Evolutionary conservation across 2,329 filamentous ascomycete genomes (phyloP), one percentile per base, ranked within the genome.

Genomic region (Epichloe brachyelytri): DNA sequence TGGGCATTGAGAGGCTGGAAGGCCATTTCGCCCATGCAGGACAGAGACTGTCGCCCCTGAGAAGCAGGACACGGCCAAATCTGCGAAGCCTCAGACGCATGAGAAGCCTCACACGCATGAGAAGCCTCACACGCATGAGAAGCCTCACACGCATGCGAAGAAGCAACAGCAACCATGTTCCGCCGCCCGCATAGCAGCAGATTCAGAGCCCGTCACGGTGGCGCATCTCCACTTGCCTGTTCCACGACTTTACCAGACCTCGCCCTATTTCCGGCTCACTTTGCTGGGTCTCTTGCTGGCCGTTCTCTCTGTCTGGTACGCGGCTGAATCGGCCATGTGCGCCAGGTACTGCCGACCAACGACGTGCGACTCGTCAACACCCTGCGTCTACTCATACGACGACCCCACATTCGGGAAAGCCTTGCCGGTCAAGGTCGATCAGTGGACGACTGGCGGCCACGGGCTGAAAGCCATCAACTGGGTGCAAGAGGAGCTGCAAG

Each of bases 331-430:
- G 0, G 60, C 66, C 26, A 76, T 77, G 66, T 83, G 77, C 61
- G 66, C 61, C 39, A 55, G 65, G 6, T 83, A 75, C 63, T 81
- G 77, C 59, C 73, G 74, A 15, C 76, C 78, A 2, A 60, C 65
- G n/a, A 69, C 68, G 34, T 81, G 79, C 56, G 69, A 69, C 12
- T 61, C 46, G 47, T 61, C 46, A 48, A 62, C 53, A 45, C 69
- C 71, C 2, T 82, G 78, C 59, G 68, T 72, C 37, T 82, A 77
- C 77, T 75, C 73, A 30, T 70, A 72, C 11, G 71, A 77, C 44
- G 79, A 82, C 60, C 80, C 80, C 0, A 72, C 73, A 26, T 83
- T 79, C 62, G 79, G 79, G n/a, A 70, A 68, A 39, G 76, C 78
- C 1, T 69, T 83, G 44, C 79, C 80, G 3, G 73, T 80, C 51